phyloP scores from a whole-genome alignment of 371 early-diverging fungal genomes.

The Globomyces sp. region DNA sequence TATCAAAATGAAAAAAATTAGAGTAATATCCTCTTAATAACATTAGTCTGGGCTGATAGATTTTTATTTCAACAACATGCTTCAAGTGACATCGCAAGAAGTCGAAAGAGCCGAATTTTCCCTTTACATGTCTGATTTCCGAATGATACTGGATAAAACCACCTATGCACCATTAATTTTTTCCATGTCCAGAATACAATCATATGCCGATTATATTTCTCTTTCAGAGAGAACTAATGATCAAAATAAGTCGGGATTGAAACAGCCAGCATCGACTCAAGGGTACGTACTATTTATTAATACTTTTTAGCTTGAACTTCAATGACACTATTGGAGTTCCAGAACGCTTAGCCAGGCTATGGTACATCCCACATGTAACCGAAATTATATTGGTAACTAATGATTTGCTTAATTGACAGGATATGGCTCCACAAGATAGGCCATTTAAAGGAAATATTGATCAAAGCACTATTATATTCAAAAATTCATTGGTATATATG shows the following conservation, averaged over 20 bases:
- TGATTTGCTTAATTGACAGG: no score
- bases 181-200: slow-evolving; percentile 30
- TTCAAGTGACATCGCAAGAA: slow-evolving; percentile 44
- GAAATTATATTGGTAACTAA: slow-evolving; percentile 34
- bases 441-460: slow-evolving; percentile 29
- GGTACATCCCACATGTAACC: slow-evolving; percentile 50
- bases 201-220: slow-evolving; percentile 39
- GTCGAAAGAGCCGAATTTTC: slow-evolving; percentile 49
- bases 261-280: slow-evolving; percentile 42
- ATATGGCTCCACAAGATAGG: slow-evolving; percentile 25
- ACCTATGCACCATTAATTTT: slow-evolving; percentile 40
- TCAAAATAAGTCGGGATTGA: slow-evolving; percentile 20
- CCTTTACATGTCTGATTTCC: slow-evolving; percentile 36
- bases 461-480: slow-evolving; percentile 28
- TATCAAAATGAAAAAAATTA: slow-evolving; percentile 22
- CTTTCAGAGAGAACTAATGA: slow-evolving; percentile 23
- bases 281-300: slow-evolving; percentile 14
- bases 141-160: slow-evolving; percentile 16
- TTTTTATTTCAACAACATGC: slow-evolving; percentile 46
- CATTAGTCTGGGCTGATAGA: slow-evolving; percentile 39
- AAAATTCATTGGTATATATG: slow-evolving; percentile 34
- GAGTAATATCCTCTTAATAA: slow-evolving; percentile 19
- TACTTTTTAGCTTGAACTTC: slow-evolving; percentile 14
- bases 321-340: slow-evolving; percentile 23
- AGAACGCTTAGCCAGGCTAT: slow-evolving; percentile 43